Percentiles rank a stretch among this genome's conserved stretches.
These are phyloP conservation scores for Chrysanthemum lavandulifolium DNA, from an alignment of 129 eudicot species.

Conservation along the genomic window DNA sequence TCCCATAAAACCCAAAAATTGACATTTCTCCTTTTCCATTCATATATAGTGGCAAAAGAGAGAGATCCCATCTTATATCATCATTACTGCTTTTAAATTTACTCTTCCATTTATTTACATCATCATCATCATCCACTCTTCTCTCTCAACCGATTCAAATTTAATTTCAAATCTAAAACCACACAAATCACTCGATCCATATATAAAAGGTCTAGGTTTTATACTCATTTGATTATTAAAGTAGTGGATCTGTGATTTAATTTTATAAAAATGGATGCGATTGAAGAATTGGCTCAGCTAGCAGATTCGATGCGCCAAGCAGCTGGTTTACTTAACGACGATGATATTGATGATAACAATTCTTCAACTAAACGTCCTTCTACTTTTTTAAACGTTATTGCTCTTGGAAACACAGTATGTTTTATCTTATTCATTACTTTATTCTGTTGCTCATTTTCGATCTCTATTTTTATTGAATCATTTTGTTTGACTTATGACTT, in stretches of 20 bases:
- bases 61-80: no score
- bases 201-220: neutral
- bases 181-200: slow-evolving; percentile 14
- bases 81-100: no score
- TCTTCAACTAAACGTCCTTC: slow-evolving; percentile 56
- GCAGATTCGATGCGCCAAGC: slow-evolving; percentile 98
- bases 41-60: no score
- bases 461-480: neutral
- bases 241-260: slow-evolving; percentile 25
- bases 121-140: no score
- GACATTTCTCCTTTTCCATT: no score
- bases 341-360: slow-evolving; percentile 73
- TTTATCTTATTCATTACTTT: neutral
- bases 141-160: no score
- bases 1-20: no score
- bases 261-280: slow-evolving; percentile 63
- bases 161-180: neutral
- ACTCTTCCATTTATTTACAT: no score
- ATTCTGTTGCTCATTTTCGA: neutral
- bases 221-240: no score
- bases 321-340: slow-evolving; percentile 84
- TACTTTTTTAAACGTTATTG: slow-evolving; percentile 89
- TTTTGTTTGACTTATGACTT: neutral
- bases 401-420: slow-evolving; percentile 82
- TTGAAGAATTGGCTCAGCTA: slow-evolving; percentile 84